Percentiles rank a stretch among this genome's conserved stretches.
phyloP scores from a whole-genome alignment of 73 alveolate species.

The Tetrahymena thermophila region DNA sequence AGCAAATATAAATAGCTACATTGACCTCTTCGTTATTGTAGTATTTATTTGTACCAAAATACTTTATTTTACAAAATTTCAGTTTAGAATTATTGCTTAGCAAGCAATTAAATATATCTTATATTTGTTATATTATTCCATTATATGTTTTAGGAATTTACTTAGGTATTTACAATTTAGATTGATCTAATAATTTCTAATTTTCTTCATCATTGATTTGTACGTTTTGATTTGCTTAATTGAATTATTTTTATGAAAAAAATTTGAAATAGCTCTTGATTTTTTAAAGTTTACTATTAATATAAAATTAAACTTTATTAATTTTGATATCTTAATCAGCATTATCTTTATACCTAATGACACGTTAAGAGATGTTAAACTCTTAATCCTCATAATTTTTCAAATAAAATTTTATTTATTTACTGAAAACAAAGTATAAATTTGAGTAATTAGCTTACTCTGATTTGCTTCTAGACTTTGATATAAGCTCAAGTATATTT shows the following conservation, averaged over 20 bases:
- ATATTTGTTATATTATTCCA: neutral
- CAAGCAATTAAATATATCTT: neutral
- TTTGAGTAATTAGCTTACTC: neutral
- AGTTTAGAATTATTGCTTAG: neutral
- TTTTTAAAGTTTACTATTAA: neutral
- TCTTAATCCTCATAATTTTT: neutral
- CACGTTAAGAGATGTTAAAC: neutral
- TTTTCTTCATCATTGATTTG: neutral
- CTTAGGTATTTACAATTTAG: neutral
- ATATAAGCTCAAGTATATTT: neutral
- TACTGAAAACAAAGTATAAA: neutral
- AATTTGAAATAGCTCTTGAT: neutral
- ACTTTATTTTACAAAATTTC: neutral
- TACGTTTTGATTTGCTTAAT: neutral
- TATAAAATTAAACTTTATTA: neutral
- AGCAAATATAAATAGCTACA: neutral
- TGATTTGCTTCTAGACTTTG: neutral
- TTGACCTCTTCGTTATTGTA: neutral
- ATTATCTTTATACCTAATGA: neutral
- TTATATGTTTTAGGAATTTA: neutral
- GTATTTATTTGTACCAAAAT: neutral
- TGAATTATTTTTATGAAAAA: neutral
- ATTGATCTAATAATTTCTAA: neutral
- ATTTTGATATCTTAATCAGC: neutral
- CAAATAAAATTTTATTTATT: neutral